Evolutionary conservation across 345 rosid genomes (phyloP), one percentile per base, ranked within the genome.

Genomic region (Firmiana major): DNA sequence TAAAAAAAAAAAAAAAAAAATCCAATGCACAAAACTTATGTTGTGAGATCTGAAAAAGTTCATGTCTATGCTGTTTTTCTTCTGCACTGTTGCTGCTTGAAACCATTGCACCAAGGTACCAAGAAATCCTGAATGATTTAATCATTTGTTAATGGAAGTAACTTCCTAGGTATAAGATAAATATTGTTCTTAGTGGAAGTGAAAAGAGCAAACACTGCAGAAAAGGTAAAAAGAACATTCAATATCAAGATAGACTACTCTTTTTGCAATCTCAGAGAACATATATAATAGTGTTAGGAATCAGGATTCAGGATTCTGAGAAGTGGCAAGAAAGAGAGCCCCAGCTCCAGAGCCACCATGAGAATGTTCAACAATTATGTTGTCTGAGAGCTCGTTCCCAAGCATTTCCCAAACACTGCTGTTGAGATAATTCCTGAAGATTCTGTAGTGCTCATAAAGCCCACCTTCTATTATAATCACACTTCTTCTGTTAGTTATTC

Each of bases 391-490:
- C 26, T 90, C 90, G 26, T 84, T 82, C 68, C 93, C 97, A 0
- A 91, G 89, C 90, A 90, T 87, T 77, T 90, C 91, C 94, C 93
- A 88, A 16, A 89, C 82, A 63, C 88, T 79, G 62, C 93, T 86
- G 46, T 90, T 87, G 71, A 90, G 87, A 60, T 89, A 85, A 49
- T 90, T 90, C 83, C 94, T 83, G 77, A 86, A 89, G 55, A 90
- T 63, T 36, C 91, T 74, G 54, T 92, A 87, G 21, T 87, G 92
- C 64, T 89, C 89, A 53, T 88, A 92, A 63, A 92, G 86, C 21
- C 87, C 94, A 57, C 94, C 92, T 86, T 88, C 92, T 68, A 90
- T 85, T 22, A 67, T 84, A 43, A 86, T 88, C 15, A 87, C 82
- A 63, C 87, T 89, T 82, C 76, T 90, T 76, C 79, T 85, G 42